These are phyloP conservation scores for Tolypocladium album DNA, from an alignment of 2,329 filamentous ascomycete species.

Conservation along the genomic window DNA sequence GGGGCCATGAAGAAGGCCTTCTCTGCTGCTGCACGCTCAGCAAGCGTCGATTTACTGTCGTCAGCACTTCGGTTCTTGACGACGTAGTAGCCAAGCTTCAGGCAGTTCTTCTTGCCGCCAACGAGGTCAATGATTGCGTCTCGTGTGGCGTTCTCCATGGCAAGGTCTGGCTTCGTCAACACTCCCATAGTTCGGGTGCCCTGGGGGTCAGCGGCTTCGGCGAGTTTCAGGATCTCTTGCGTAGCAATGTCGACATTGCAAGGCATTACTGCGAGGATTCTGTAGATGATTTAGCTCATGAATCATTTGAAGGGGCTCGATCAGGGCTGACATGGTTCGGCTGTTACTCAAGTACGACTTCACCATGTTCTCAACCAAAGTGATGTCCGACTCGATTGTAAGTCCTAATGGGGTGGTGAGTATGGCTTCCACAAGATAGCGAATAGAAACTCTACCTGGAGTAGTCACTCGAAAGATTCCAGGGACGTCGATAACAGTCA, in stretches of 20 bases:
- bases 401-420: constrained; percentile 15
- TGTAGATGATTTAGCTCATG: neutral
- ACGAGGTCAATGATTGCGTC: constrained; percentile 30
- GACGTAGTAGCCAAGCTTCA: constrained; percentile 36
- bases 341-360: constrained; percentile 31
- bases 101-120: constrained; percentile 23
- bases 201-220: constrained; percentile 23
- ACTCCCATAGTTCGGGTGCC: constrained; percentile 34
- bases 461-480: constrained; percentile 36
- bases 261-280: constrained; percentile 33
- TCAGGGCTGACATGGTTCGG: constrained; percentile 27
- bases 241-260: constrained; percentile 29
- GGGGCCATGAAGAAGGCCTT: constrained; percentile 22
- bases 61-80: constrained; percentile 37
- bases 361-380: constrained; percentile 35
- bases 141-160: constrained; percentile 27
- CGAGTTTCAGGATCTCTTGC: constrained; percentile 27
- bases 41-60: constrained; percentile 19
- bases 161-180: constrained; percentile 51
- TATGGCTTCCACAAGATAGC: neutral
- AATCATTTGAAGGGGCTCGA: neutral
- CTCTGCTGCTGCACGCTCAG: constrained; percentile 21
- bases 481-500: constrained; percentile 44
- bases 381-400: constrained; percentile 33
- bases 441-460: neutral